These are phyloP conservation scores for Coemansia furcata DNA, from an alignment of 192 early-diverging fungal species.

Conservation along the genomic window DNA sequence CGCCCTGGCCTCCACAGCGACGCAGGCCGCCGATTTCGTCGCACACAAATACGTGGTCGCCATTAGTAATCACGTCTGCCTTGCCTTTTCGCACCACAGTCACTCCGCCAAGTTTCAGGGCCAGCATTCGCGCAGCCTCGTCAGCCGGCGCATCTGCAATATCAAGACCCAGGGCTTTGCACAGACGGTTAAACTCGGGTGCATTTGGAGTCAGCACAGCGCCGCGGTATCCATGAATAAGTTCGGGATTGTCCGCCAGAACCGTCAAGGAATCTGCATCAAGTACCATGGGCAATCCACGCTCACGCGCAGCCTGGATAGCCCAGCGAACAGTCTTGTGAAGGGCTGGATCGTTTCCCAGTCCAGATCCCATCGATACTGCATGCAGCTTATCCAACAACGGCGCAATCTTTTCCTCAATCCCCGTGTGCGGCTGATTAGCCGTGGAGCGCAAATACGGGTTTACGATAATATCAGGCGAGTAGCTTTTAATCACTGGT, in stretches of 20 bases:
- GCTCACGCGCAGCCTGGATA: conserved; percentile 64
- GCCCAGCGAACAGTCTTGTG: conserved; percentile 61
- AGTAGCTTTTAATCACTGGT: conserved; percentile 75
- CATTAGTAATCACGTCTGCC: conserved; percentile 75
- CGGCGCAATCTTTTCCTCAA: conserved; percentile 48
- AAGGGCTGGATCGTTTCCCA: conserved; percentile 76
- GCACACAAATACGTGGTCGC: conserved; percentile 60
- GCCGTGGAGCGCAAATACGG: conserved; percentile 66
- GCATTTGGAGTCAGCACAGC: conserved; percentile 87
- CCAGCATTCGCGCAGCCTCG: conserved; percentile 51
- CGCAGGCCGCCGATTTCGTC: conserved; percentile 69
- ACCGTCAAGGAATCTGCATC: conserved; percentile 93
- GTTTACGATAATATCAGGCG: conserved; percentile 90
- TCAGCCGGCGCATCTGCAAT: conserved; percentile 30
- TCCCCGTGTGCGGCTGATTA: conserved; percentile 21
- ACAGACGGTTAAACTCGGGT: conserved; percentile 79
- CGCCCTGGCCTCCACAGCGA: conserved; percentile 95
- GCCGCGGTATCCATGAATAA: conserved; percentile 69
- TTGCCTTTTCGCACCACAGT: conserved; percentile 80
- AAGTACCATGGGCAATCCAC: conserved; percentile 72
- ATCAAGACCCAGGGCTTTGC: conserved; percentile 55
- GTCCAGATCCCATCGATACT: conserved; percentile 86
- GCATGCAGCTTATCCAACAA: conserved; percentile 76
- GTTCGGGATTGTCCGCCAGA: conserved; percentile 65
- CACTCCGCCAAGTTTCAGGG: conserved; percentile 71